These are phyloP conservation scores for Bryopsis sp. DNA, from an alignment of 139 green algal genomes.

Conservation along the genomic window DNA sequence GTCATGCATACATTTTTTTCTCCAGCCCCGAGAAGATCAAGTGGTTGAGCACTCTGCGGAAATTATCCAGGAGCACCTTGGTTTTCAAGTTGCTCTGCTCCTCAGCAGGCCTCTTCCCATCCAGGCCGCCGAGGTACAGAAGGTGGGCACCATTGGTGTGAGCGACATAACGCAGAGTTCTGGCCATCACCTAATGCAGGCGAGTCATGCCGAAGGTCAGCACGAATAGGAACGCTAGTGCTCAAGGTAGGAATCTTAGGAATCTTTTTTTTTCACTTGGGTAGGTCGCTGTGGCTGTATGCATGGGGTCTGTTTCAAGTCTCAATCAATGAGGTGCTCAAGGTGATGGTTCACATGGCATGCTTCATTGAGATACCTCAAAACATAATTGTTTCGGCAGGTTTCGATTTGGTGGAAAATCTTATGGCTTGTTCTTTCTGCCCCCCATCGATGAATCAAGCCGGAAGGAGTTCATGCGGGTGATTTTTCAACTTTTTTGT, in stretches of 20 bases:
- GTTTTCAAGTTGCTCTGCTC: slow-evolving; percentile 21
- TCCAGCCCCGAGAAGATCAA: slow-evolving; percentile 58
- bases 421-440: slow-evolving; percentile 7
- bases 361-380: too few relatives aligned
- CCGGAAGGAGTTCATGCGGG: too few relatives aligned
- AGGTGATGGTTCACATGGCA: too few relatives aligned
- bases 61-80: slow-evolving; percentile 46
- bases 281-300: too few relatives aligned
- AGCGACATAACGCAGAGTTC: slow-evolving; percentile 43
- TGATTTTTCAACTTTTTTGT: too few relatives aligned
- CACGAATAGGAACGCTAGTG: neutral
- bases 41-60: slow-evolving; percentile 54
- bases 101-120: slow-evolving; percentile 3
- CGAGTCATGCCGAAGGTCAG: neutral
- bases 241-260: too few relatives aligned
- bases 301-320: too few relatives aligned
- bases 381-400: neutral
- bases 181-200: slow-evolving; percentile 26
- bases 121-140: slow-evolving; percentile 43
- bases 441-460: too few relatives aligned
- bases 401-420: neutral
- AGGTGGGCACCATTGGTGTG: slow-evolving; percentile 52
- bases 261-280: too few relatives aligned
- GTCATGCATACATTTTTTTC: slow-evolving; percentile 38
- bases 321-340: too few relatives aligned